These are phyloP conservation scores for Neophaeococcomyces aloes DNA, from an alignment of 2,329 filamentous ascomycete species.

Conservation along the genomic window DNA sequence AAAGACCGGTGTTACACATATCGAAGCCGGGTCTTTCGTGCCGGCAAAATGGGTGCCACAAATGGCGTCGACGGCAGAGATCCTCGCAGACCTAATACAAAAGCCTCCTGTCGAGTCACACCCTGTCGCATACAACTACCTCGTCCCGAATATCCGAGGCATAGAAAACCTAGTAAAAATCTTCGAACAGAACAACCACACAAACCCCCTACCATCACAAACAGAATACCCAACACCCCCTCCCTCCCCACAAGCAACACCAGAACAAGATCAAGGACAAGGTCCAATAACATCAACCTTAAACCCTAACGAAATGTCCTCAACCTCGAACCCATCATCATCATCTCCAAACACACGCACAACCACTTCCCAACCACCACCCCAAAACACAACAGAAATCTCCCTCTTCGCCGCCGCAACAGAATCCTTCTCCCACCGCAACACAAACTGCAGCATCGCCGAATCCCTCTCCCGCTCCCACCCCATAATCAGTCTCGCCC, in stretches of 20 bases:
- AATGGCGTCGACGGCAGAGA: conserved; percentile 56
- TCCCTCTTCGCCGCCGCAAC: conserved; percentile 57
- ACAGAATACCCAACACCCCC: conserved; percentile 24
- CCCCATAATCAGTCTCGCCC: conserved; percentile 47
- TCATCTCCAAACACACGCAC: conserved; percentile 15
- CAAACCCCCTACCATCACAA: conserved; percentile 28
- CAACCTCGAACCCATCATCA: conserved; percentile 19
- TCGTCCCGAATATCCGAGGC: conserved; percentile 53
- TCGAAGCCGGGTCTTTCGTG: conserved; percentile 45
- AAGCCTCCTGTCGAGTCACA: conserved; percentile 40
- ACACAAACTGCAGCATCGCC: conserved; percentile 55
- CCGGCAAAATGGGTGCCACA: conserved; percentile 46
- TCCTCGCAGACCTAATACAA: conserved; percentile 45
- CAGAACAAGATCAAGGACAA: conserved; percentile 24
- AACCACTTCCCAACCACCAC: conserved; percentile 23
- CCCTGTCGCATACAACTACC: conserved; percentile 54
- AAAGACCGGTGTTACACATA: conserved; percentile 39
- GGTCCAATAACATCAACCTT: conserved; percentile 31
- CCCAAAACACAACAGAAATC: conserved; percentile 40
- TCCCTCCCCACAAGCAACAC: conserved; percentile 26
- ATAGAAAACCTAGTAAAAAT: conserved; percentile 49
- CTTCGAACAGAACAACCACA: conserved; percentile 33
- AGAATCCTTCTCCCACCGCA: conserved; percentile 53
- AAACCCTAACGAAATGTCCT: conserved; percentile 31
- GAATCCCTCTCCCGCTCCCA: conserved; percentile 50